A percentile compares a stretch with the other conserved stretches of the same genome.
Conservation (phyloP, 768 basidiomycete species). For the Leccinum disarticulatum region DNA sequence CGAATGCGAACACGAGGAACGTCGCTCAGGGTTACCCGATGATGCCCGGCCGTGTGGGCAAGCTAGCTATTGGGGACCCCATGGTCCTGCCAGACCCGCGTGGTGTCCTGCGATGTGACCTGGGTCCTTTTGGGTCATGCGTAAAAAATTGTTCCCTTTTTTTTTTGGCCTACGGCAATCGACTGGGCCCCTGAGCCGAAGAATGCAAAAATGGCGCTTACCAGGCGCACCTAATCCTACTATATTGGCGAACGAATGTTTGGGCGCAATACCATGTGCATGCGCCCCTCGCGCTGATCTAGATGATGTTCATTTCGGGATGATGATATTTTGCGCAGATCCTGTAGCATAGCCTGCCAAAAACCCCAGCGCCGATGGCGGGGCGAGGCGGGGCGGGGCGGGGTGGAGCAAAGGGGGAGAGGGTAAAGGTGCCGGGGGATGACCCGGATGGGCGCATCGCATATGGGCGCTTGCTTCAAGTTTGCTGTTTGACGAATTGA, state of each 20-base stretch:
- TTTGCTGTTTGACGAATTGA: background rate
- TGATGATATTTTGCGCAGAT: background rate
- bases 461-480: background rate
- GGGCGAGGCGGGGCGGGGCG: background rate
- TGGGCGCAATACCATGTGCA: background rate
- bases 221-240: background rate
- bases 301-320: background rate
- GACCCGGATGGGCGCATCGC: background rate
- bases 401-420: background rate
- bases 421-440: background rate
- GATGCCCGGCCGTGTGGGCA: background rate
- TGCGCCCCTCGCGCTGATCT: background rate
- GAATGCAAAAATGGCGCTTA: background rate
- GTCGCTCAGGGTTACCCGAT: background rate
- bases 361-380: background rate
- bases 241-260: background rate
- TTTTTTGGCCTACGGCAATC: background rate
- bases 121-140: background rate
- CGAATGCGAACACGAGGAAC: background rate
- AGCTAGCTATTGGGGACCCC: background rate
- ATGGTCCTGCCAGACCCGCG: background rate
- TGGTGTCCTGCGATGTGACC: background rate
- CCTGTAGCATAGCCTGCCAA: background rate
- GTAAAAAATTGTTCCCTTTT: background rate
- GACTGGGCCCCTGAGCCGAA: background rate